phyloP scores from a whole-genome alignment of 2,329 filamentous ascomycete species.

The Leptosphaerulina australis region DNA sequence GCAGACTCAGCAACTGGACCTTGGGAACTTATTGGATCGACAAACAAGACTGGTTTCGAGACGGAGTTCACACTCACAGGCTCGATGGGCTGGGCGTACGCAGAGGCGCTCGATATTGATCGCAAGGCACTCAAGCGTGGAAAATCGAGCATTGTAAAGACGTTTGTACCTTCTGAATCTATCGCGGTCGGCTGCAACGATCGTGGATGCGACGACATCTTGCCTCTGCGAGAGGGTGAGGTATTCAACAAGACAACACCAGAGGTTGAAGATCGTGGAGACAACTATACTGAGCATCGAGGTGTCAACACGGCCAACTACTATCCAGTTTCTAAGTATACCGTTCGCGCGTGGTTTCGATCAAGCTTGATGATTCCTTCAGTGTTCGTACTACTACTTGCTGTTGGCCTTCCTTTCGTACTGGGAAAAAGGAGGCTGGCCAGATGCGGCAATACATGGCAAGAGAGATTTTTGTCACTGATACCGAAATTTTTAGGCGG shows the following conservation, averaged over 20 bases:
- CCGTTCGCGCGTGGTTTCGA: neutral
- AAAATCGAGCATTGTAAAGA: constrained; percentile 10
- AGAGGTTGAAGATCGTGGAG: constrained; percentile 5
- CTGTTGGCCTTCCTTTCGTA: constrained; percentile 1
- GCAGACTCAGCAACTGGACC: constrained; percentile 5
- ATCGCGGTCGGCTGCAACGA: constrained; percentile 6
- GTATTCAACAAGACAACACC: constrained; percentile 10
- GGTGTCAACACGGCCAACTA: constrained; percentile 13
- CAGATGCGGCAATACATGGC: neutral
- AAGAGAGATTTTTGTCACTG: neutral
- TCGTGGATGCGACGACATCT: constrained; percentile 11
- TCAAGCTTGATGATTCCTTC: constrained; percentile 1
- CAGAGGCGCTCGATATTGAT: constrained; percentile 8
- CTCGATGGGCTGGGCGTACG: constrained; percentile 11
- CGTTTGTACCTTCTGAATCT: constrained; percentile 10
- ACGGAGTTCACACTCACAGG: constrained; percentile 1
- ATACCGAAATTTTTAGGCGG: neutral
- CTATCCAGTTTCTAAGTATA: constrained; percentile 1
- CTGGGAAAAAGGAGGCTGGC: constrained; percentile 10
- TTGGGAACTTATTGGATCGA: constrained; percentile 2
- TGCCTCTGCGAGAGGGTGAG: constrained; percentile 7
- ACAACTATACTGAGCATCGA: constrained; percentile 2
- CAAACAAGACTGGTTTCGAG: constrained; percentile 11
- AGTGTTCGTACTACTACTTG: constrained; percentile 1
- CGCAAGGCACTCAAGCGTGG: constrained; percentile 8